Evolutionary conservation across 495 filamentous ascomycete species (phyloP).

Genomic region (Umbilicaria muhlenbergii): DNA sequence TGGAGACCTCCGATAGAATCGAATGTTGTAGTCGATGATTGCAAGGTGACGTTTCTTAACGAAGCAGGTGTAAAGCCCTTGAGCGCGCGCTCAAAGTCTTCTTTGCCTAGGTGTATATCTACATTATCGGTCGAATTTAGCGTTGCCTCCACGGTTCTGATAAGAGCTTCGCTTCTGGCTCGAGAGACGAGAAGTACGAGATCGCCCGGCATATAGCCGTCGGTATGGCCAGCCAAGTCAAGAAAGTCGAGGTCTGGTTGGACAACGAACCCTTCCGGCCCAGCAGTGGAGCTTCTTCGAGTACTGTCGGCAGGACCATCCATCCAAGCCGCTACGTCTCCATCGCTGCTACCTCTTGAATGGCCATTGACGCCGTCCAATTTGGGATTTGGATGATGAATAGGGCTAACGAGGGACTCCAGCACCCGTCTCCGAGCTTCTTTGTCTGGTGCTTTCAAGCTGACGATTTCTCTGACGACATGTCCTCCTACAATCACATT

Average conservation of each 20-base stretch:
- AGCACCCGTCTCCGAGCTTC: conserved; percentile 71
- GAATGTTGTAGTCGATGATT: conserved; percentile 77
- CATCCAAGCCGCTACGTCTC: conserved; percentile 52
- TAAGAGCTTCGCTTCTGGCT: conserved; percentile 80
- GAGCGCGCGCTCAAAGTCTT: conserved; percentile 70
- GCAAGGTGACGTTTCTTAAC: conserved; percentile 82
- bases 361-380: conserved; percentile 17
- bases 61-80: conserved; percentile 90
- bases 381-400: conserved; percentile 20
- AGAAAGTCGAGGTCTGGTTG: conserved; percentile 75
- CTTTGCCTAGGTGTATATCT: conserved; percentile 43
- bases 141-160: conserved; percentile 40
- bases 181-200: conserved; percentile 71
- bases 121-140: conserved; percentile 16
- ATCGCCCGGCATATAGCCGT: conserved; percentile 96
- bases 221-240: conserved; percentile 80
- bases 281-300: conserved; percentile 29
- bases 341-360: conserved; percentile 20
- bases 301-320: conserved; percentile 40
- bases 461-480: conserved; percentile 68
- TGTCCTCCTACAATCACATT: conserved; percentile 67
- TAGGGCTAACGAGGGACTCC: conserved; percentile 40
- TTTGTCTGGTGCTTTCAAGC: conserved; percentile 77
- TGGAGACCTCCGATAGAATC: conserved; percentile 78
- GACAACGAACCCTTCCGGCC: conserved; percentile 45